These are phyloP conservation scores for Eucalyptus lansdowneana DNA, from an alignment of 345 rosid species.

Conservation along the genomic window DNA sequence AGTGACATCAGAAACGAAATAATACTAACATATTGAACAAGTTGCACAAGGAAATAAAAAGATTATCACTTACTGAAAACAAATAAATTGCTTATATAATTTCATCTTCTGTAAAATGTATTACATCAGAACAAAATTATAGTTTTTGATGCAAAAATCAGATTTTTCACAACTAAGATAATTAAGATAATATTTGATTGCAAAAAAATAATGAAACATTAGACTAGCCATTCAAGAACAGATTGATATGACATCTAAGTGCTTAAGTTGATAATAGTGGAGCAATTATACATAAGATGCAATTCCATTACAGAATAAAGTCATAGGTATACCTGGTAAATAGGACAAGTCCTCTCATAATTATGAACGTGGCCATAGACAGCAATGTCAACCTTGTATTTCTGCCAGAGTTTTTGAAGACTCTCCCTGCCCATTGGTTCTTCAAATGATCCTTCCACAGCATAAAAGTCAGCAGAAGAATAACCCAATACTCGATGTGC, in stretches of 20 bases:
- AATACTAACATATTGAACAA: not conserved
- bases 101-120: not conserved
- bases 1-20: not conserved
- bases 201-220: not conserved
- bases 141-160: not conserved
- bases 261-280: not conserved
- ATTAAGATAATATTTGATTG: not conserved
- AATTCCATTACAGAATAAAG: not conserved
- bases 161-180: not conserved
- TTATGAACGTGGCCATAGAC: constrained; percentile 73
- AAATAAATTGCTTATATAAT: not conserved
- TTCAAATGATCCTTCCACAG: constrained; percentile 37
- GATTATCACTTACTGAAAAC: not conserved
- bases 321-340: constrained; percentile 38
- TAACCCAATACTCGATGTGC: constrained; percentile 80
- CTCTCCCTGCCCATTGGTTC: constrained; percentile 78
- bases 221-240: not conserved
- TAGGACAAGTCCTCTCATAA: constrained; percentile 72
- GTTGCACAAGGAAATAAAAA: not conserved
- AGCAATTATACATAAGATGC: not conserved
- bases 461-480: constrained; percentile 45
- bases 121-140: not conserved
- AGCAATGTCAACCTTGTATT: constrained; percentile 70
- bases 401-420: constrained; percentile 80
- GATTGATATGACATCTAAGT: not conserved